Conservation (phyloP, 2,329 filamentous ascomycete genomes). For the Amphichorda felina region DNA sequence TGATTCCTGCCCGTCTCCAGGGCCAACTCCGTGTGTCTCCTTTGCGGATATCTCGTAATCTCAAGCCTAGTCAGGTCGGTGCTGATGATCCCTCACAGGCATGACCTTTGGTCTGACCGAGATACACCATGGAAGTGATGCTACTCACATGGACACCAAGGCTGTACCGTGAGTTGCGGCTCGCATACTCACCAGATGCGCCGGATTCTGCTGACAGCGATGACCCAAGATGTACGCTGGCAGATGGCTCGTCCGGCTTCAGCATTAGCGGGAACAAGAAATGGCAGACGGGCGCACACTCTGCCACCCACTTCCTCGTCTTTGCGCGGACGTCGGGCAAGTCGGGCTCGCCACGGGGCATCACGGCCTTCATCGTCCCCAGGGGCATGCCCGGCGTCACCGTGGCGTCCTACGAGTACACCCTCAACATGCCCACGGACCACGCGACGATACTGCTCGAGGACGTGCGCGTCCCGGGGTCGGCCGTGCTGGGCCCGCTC, state of each 20-base stretch:
- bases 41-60: neutral
- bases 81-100: too few relatives aligned
- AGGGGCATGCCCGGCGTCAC: constrained; percentile 4
- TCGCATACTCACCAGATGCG: neutral
- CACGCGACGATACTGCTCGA: constrained; percentile 6
- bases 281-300: constrained; percentile 8
- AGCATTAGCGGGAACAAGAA: constrained; percentile 9
- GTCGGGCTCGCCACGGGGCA: constrained; percentile 6
- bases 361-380: constrained; percentile 7
- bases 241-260: constrained; percentile 3
- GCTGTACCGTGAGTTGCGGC: neutral
- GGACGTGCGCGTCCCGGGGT: constrained; percentile 4
- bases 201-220: neutral
- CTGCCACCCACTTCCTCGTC: constrained; percentile 6
- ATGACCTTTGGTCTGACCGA: constrained; percentile 8
- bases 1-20: constrained; percentile 5
- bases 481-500: constrained; percentile 5
- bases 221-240: neutral
- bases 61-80: too few relatives aligned
- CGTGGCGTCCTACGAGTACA: constrained; percentile 7
- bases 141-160: constrained; percentile 8
- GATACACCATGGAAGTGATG: constrained; percentile 8
- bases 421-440: constrained; percentile 9
- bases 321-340: constrained; percentile 8
- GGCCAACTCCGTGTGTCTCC: neutral